Conservation (phyloP, 2,329 filamentous ascomycete species). For the Harringtonia aguacate region DNA sequence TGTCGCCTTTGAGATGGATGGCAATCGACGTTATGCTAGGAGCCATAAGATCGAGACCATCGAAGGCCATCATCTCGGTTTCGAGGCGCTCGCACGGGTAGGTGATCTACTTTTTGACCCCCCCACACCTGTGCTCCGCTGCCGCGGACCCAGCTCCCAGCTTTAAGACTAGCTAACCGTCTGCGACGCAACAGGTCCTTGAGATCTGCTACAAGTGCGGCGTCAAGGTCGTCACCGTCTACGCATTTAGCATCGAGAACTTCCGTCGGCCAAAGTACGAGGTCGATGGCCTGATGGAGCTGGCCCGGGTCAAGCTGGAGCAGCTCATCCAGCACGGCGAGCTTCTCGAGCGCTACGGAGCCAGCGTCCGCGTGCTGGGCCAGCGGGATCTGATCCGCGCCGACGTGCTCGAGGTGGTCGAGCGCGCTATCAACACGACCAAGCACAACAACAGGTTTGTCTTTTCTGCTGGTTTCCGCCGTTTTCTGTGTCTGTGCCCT, state of each 20-base stretch:
- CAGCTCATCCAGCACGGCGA: slow-evolving; percentile 91
- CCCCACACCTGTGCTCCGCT: not conserved
- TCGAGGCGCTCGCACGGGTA: slow-evolving; percentile 85
- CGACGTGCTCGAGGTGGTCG: slow-evolving; percentile 82
- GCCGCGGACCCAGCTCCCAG: no score
- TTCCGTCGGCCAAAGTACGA: slow-evolving; percentile 96
- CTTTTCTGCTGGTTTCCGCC: not conserved
- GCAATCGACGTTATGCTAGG: slow-evolving; percentile 85
- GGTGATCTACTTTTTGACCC: slow-evolving; percentile 18
- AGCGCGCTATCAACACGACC: slow-evolving; percentile 77
- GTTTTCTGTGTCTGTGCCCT: not conserved
- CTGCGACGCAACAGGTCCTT: slow-evolving; percentile 50
- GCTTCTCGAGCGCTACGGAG: slow-evolving; percentile 84
- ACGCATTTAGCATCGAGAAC: slow-evolving; percentile 98
- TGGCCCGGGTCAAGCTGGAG: slow-evolving; percentile 88
- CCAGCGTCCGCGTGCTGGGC: slow-evolving; percentile 74
- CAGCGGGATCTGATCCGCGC: slow-evolving; percentile 73
- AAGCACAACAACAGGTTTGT: slow-evolving; percentile 67
- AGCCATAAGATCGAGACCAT: slow-evolving; percentile 90
- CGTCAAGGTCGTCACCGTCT: slow-evolving; percentile 93
- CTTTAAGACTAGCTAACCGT: slow-evolving; percentile 11
- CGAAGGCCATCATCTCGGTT: slow-evolving; percentile 90
- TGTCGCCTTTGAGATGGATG: slow-evolving; percentile 99
- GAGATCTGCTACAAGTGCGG: slow-evolving; percentile 98
- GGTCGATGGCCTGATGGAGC: slow-evolving; percentile 93